Evolutionary conservation across 2,329 filamentous ascomycete species (phyloP), one percentile per base, ranked within the genome.

Genomic region (Pyrenophora tritici-repentis): DNA sequence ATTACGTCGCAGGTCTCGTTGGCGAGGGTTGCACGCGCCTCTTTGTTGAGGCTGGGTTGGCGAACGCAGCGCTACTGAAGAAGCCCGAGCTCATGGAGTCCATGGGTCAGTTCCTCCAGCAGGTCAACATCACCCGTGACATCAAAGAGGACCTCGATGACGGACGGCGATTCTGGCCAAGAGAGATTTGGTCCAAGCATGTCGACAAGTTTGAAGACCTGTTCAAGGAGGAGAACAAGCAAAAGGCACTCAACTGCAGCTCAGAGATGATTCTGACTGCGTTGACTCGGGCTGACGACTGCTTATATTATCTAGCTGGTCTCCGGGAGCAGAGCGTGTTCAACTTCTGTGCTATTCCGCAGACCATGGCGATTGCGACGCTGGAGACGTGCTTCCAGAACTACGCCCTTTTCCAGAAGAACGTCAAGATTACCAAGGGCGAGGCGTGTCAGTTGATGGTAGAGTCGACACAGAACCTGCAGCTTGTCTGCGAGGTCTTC

Each of bases 81-180:
- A 85, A 90, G 43, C 86, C 89, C 29, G 81, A 90, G 55, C 83
- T 99, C 42, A 90, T 91, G 63, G 92, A 96, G 76, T 93, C 91
- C 37, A 99, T 99, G 94, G 94, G 91, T 18, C 89, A 96, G 62
- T 96, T 99, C 76, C 79, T 99, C 55, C 94, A 99, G 72, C 96
- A 99, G 81, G 96, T 91, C 60, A 99, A 99, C 81, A 97, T 99
- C 73, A 97, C 97, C 70, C 90, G 94, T 70, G 94, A 99, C 73
- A 84, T 97, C 58, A 86, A 87, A 64, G 94, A 99, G 74, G 94
- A 99, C 70, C 87, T 87, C 63, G 83, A 89, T 52, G 94, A 97
- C 74, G 86, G 88, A 63, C 86, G 94, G 56, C 86, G 90, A 50
- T 99, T 96, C 82, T 99, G 91, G 86, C 94, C 94, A 42, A 89